Evolutionary conservation across 352 stramenopile species (phyloP).

Genomic region (Hyaloperonospora brassicae): DNA sequence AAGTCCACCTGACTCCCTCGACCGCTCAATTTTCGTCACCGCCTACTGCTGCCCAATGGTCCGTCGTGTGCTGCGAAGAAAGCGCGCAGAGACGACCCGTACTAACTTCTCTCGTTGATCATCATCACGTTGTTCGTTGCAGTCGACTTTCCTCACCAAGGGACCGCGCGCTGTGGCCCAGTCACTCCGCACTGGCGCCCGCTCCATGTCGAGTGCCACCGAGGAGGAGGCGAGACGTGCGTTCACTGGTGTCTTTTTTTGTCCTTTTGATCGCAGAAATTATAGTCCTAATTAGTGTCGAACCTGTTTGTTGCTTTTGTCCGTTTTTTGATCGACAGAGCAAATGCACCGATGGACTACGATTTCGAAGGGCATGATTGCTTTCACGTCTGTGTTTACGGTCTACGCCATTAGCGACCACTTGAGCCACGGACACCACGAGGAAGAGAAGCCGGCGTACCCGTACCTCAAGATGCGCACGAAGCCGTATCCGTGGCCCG

Average conservation of each 20-base stretch:
- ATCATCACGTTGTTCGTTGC: neutral
- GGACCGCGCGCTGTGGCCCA: conserved; percentile 42
- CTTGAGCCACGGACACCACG: conserved; percentile 48
- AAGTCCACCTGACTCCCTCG: too few relatives aligned
- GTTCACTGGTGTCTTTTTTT: conserved; percentile 5
- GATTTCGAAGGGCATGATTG: conserved; percentile 84
- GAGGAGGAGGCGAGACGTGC: conserved; percentile 77
- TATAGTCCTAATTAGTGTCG: neutral
- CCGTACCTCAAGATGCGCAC: conserved; percentile 84
- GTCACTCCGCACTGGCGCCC: conserved; percentile 46
- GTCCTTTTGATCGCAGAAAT: neutral
- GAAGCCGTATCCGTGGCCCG: conserved; percentile 81
- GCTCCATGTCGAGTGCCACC: conserved; percentile 73
- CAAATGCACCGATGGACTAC: conserved; percentile 82
- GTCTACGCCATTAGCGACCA: conserved; percentile 54
- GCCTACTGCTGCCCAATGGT: too few relatives aligned
- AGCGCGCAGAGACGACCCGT: too few relatives aligned
- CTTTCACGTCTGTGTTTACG: conserved; percentile 44
- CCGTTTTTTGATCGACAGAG: conserved; percentile 21
- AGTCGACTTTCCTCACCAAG: conserved; percentile 59
- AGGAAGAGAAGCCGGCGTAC: conserved; percentile 56
- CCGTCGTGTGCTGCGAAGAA: too few relatives aligned
- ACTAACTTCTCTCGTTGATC: conserved; percentile 2
- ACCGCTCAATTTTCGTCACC: too few relatives aligned
- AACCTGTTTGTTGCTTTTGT: neutral